These are phyloP conservation scores for Sporothrix sp. DNA, from an alignment of 2,329 filamentous ascomycete species.

Conservation along the genomic window DNA sequence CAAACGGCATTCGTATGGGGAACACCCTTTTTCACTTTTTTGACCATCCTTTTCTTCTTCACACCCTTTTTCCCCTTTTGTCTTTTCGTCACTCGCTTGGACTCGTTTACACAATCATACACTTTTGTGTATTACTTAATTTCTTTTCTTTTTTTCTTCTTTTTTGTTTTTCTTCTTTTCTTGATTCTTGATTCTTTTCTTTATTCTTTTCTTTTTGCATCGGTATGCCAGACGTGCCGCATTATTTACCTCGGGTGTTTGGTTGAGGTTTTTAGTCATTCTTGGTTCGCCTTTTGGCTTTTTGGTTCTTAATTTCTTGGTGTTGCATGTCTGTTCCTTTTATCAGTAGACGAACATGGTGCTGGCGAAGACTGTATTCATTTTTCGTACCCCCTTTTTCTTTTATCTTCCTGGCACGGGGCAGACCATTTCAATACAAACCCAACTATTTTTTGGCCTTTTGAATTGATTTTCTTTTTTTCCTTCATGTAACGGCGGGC, in stretches of 20 bases:
- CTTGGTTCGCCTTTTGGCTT: background rate
- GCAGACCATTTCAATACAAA: too few relatives aligned
- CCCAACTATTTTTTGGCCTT: background rate
- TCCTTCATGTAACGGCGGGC: background rate
- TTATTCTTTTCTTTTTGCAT: background rate
- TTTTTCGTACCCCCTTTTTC: background rate
- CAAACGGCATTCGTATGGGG: too few relatives aligned
- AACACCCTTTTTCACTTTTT: background rate
- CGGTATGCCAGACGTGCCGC: slow-evolving; percentile 3
- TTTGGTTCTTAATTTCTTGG: background rate
- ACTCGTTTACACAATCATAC: background rate
- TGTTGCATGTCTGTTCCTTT: too few relatives aligned
- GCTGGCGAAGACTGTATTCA: too few relatives aligned
- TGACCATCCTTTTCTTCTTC: background rate
- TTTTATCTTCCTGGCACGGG: too few relatives aligned
- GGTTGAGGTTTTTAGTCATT: background rate
- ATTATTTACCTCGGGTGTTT: background rate
- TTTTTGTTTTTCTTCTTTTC: background rate
- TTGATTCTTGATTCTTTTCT: background rate
- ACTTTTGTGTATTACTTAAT: background rate
- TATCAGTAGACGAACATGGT: too few relatives aligned
- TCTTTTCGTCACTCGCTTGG: background rate
- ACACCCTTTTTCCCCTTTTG: background rate
- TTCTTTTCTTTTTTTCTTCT: background rate
- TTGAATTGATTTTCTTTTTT: background rate